phyloP scores from a whole-genome alignment of 139 green algal genomes.

The Tetraselmis chui region DNA sequence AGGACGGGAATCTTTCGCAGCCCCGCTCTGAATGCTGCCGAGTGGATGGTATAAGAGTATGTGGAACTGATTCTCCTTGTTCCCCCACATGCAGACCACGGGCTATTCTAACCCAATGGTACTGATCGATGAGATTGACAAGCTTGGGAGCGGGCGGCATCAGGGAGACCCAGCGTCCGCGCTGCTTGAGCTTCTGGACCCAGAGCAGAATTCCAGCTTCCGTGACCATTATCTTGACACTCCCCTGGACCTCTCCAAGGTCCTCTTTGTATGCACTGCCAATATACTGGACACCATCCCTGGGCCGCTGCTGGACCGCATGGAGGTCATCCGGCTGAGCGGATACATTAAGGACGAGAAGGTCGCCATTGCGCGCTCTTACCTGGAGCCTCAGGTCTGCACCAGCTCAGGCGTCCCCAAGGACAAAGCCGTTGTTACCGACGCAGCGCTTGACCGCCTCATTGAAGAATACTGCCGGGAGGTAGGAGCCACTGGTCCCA shows the following conservation, averaged over 20 bases:
- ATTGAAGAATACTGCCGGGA: conserved; percentile 82
- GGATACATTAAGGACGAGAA: conserved; percentile 95
- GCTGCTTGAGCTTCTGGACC: conserved; percentile 95
- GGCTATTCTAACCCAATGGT: conserved; percentile 84
- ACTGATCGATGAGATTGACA: conserved; percentile 98
- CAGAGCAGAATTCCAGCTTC: conserved; percentile 93
- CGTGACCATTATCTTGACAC: conserved; percentile 97
- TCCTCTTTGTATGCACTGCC: conserved; percentile 95
- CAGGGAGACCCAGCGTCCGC: conserved; percentile 86
- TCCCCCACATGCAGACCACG: conserved; percentile 24
- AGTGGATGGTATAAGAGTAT: too few relatives aligned
- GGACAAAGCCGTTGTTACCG: conserved; percentile 52
- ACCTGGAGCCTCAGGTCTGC: conserved; percentile 76
- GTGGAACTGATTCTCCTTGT: too few relatives aligned
- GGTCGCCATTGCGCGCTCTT: conserved; percentile 78
- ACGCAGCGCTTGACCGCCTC: conserved; percentile 67
- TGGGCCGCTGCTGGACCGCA: conserved; percentile 87
- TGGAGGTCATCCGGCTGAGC: conserved; percentile 80
- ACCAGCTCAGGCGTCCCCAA: conserved; percentile 64
- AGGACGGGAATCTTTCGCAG: too few relatives aligned
- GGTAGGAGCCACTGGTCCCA: too few relatives aligned
- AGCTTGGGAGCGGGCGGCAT: conserved; percentile 57
- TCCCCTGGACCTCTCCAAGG: conserved; percentile 88
- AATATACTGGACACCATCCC: conserved; percentile 96
- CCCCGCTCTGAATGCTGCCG: too few relatives aligned